Evolutionary conservation across 208 protist species (phyloP).

Genomic region (Blastocrithidia nonstop): DNA sequence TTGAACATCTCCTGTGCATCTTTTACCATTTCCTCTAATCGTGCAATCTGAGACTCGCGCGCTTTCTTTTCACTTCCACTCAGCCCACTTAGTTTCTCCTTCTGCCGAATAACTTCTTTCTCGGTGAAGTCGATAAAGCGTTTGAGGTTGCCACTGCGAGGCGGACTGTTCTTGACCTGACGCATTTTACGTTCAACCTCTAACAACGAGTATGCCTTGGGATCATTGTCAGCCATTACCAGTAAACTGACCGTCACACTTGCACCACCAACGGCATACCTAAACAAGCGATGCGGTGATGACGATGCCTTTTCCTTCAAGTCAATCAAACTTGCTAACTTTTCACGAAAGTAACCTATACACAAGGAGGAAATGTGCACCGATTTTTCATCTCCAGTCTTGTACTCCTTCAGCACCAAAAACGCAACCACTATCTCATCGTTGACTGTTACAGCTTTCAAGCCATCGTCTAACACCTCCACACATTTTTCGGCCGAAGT

Average conservation of each 20-base stretch:
- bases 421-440: slow-evolving; percentile 47
- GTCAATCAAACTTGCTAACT: slow-evolving; percentile 19
- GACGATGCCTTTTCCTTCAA: slow-evolving; percentile 46
- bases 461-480: slow-evolving; percentile 20
- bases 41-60: slow-evolving; percentile 22
- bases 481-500: slow-evolving; percentile 18
- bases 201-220: slow-evolving; percentile 15
- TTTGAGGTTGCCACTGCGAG: slow-evolving; percentile 58
- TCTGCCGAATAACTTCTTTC: slow-evolving; percentile 48
- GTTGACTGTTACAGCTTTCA: slow-evolving; percentile 21
- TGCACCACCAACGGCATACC: slow-evolving; percentile 53
- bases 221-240: slow-evolving; percentile 16
- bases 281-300: slow-evolving; percentile 40
- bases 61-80: slow-evolving; percentile 26
- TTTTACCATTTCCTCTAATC: slow-evolving; percentile 55
- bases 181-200: slow-evolving; percentile 59
- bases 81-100: slow-evolving; percentile 32
- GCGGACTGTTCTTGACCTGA: slow-evolving; percentile 57
- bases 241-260: slow-evolving; percentile 39
- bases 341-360: slow-evolving; percentile 32
- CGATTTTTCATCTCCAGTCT: slow-evolving; percentile 22
- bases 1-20: slow-evolving; percentile 38
- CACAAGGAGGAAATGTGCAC: slow-evolving; percentile 65
- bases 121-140: slow-evolving; percentile 52
- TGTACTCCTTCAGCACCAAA: slow-evolving; percentile 55